phyloP scores from a whole-genome alignment of 306 rosid species.

The Urtica urens region DNA sequence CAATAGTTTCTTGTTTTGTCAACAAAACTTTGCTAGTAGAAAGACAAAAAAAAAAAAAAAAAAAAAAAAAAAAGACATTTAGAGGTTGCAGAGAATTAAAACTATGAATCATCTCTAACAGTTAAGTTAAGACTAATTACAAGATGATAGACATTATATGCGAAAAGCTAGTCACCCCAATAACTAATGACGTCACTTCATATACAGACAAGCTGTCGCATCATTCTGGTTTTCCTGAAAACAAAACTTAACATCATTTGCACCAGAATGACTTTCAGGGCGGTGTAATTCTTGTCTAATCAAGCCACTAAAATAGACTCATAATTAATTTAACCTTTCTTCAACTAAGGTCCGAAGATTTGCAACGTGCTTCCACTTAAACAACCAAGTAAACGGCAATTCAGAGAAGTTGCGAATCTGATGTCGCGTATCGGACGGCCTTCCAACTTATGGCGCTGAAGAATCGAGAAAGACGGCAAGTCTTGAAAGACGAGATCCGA shows the following conservation, averaged over 20 bases:
- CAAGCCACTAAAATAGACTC: not conserved
- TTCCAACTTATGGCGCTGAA: slow-evolving; percentile 39
- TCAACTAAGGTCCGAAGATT: slow-evolving; percentile 28
- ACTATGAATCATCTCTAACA: too few species aligned
- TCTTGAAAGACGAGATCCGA: slow-evolving; percentile 54
- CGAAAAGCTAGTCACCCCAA: too few species aligned
- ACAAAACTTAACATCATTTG: not conserved
- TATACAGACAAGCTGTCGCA: not conserved
- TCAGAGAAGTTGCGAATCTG: slow-evolving; percentile 36
- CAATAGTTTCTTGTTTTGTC: too few species aligned
- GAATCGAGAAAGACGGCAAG: slow-evolving; percentile 55
- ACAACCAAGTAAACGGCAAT: slow-evolving; percentile 50
- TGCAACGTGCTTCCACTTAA: slow-evolving; percentile 48
- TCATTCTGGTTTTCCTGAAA: slow-evolving; percentile 2
- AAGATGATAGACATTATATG: too few species aligned
- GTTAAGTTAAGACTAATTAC: too few species aligned
- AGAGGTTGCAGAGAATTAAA: too few species aligned
- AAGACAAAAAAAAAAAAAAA: too few species aligned
- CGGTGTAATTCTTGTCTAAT: not conserved
- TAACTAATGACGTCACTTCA: too few species aligned
- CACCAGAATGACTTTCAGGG: not conserved
- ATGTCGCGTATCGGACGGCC: slow-evolving; percentile 52
- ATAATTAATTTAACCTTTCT: not conserved
- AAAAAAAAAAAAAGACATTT: too few species aligned
- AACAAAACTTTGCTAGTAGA: too few species aligned